Evolutionary conservation across 805 yeast species (phyloP).

Genomic region (Candida saitoana): DNA sequence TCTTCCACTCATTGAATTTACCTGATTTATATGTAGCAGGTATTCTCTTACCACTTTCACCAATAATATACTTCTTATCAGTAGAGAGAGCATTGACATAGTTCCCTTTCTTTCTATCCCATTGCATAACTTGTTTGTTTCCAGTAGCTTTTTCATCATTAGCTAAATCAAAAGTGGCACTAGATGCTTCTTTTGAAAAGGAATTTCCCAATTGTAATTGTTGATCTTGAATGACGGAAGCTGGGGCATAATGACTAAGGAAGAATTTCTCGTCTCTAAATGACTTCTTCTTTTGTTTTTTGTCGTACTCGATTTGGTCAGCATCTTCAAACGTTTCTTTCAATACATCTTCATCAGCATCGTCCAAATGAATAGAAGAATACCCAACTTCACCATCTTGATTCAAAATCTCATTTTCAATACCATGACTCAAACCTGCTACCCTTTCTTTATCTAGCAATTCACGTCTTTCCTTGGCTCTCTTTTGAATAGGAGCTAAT

Average conservation of each 20-base stretch:
- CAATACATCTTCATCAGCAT: slow-evolving; percentile 44
- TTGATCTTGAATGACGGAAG: slow-evolving; percentile 73
- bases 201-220: slow-evolving; percentile 49
- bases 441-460: slow-evolving; percentile 66
- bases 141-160: slow-evolving; percentile 69
- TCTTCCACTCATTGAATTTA: slow-evolving; percentile 87
- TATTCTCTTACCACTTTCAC: slow-evolving; percentile 88
- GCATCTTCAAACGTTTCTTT: slow-evolving; percentile 50
- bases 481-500: slow-evolving; percentile 80
- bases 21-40: slow-evolving; percentile 93
- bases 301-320: slow-evolving; percentile 31
- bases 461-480: slow-evolving; percentile 66
- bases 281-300: slow-evolving; percentile 36
- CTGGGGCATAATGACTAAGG: slow-evolving; percentile 87
- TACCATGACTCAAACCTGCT: slow-evolving; percentile 67
- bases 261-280: slow-evolving; percentile 77
- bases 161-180: slow-evolving; percentile 80
- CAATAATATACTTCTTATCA: slow-evolving; percentile 83
- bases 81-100: slow-evolving; percentile 76
- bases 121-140: slow-evolving; percentile 70
- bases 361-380: slow-evolving; percentile 32
- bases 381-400: slow-evolving; percentile 50
- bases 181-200: slow-evolving; percentile 79
- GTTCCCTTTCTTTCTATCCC: slow-evolving; percentile 93
- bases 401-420: slow-evolving; percentile 70